phyloP scores from a whole-genome alignment of 805 yeast genomes.

The Candida sphagnicola region DNA sequence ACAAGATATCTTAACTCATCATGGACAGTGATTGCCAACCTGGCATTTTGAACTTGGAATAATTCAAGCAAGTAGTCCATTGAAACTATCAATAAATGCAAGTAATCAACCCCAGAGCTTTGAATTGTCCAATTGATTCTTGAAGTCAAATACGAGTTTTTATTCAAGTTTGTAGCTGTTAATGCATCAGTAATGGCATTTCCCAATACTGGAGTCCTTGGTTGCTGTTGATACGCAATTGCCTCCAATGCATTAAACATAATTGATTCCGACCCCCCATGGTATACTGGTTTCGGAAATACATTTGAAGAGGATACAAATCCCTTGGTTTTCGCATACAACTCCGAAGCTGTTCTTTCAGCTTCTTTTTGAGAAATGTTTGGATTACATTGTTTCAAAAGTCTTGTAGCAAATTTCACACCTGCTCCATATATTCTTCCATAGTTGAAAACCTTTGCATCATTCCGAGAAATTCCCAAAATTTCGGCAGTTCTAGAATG shows the following conservation, averaged over 20 bases:
- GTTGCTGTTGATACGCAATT: constrained; percentile 76
- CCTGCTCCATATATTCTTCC: constrained; percentile 99
- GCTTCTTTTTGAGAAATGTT: constrained; percentile 65
- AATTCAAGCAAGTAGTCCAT: constrained; percentile 77
- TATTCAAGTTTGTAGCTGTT: constrained; percentile 57
- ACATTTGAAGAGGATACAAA: constrained; percentile 10
- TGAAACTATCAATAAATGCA: constrained; percentile 77
- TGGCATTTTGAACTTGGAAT: constrained; percentile 59
- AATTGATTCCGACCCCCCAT: constrained; percentile 92
- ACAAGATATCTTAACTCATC: constrained; percentile 88
- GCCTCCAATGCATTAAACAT: constrained; percentile 85
- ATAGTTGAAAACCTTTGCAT: constrained; percentile 93
- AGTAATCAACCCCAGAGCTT: constrained; percentile 94
- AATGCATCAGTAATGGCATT: constrained; percentile 91
- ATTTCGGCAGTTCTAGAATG: constrained; percentile 93
- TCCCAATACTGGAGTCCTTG: constrained; percentile 87
- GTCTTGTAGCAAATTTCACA: constrained; percentile 78
- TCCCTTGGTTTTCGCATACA: constrained; percentile 87
- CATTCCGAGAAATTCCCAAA: constrained; percentile 82
- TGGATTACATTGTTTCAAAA: constrained; percentile 81
- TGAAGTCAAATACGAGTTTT: constrained; percentile 74
- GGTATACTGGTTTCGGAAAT: constrained; percentile 44
- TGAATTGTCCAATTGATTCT: constrained; percentile 98
- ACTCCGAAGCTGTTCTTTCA: constrained; percentile 51
- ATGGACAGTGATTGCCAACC: constrained; percentile 85